Conservation (phyloP, 2,329 filamentous ascomycete species). For the Hymenoscyphus albidus region DNA sequence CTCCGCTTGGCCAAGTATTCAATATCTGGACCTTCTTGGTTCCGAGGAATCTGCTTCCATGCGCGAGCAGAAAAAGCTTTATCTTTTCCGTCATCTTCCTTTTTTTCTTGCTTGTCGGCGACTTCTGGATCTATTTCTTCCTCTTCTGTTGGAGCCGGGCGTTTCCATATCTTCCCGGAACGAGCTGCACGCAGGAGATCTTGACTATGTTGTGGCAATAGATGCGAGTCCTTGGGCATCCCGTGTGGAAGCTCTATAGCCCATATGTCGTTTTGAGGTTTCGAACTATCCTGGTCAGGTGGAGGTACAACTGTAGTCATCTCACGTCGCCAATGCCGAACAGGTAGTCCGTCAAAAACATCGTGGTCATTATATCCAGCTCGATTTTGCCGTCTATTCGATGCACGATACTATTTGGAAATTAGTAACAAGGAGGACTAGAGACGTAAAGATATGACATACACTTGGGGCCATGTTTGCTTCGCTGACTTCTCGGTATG, state of each 20-base stretch:
- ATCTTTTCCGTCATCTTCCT: constrained; percentile 47
- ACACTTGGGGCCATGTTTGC: constrained; percentile 14
- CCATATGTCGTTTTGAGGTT: constrained; percentile 62
- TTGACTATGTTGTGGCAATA: constrained; percentile 75
- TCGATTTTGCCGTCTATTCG: constrained; percentile 33
- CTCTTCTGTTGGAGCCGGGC: constrained; percentile 58
- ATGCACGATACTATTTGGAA: constrained; percentile 28
- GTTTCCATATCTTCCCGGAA: constrained; percentile 72
- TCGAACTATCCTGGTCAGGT: constrained; percentile 57
- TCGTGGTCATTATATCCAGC: constrained; percentile 51
- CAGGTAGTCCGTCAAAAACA: constrained; percentile 56
- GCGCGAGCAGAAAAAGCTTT: constrained; percentile 53
- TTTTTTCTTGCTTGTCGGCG: constrained; percentile 54
- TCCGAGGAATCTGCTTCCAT: constrained; percentile 61
- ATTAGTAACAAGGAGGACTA: neutral
- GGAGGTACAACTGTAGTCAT: constrained; percentile 65
- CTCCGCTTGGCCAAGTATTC: constrained; percentile 59
- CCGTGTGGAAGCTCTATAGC: constrained; percentile 69
- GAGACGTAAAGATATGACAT: neutral
- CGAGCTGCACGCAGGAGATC: constrained; percentile 78
- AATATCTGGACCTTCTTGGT: constrained; percentile 48
- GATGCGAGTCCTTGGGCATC: constrained; percentile 81
- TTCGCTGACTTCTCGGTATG: neutral
- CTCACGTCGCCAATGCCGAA: constrained; percentile 83
- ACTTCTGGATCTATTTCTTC: constrained; percentile 49